Base-by-base conservation (phyloP, 768 basidiomycete genomes). In the Asterophora parasitica region DNA sequence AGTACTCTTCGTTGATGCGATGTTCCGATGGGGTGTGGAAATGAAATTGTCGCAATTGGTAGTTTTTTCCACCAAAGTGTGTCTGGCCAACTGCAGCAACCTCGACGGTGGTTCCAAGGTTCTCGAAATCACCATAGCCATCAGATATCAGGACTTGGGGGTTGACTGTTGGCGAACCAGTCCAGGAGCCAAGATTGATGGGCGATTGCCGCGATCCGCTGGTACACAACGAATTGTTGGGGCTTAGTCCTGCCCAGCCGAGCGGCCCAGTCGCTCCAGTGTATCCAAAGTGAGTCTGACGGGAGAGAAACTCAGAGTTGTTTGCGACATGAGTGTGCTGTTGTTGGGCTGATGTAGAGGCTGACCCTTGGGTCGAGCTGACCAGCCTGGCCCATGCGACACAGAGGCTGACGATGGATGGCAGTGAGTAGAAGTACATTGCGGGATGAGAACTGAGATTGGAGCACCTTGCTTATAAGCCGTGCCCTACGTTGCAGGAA, bases 1-100 rank as follows among this genome's bases (percentile, higher is more conserved):
- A 50, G 27, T 32, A 38, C 28, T 50, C 37, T 9, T 44, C 44
- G 30, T 45, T 40, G 27, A 50, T 50, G 20, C 36, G 43, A 20
- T 50, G 49, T 27, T 50, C 49, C 12, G 49, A 44, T 12, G 49
- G 49, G 4, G 49, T 40, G 15, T 50, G 49, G 26, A 50, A 50
- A 34, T 50, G 49, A 30, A 45, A 40, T 31, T 50, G 49, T 30
- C 40, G 12, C 28, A 50, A 15, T 13, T 38, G 19, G 36, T 40
- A 50, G 2, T 12, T 16, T 27, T 40, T 40, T 9, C 49, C 44
- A 26, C n/a, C 15, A 16, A 50, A 46, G 4, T 30, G 12, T 0
- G 49, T 50, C 3, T 43, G 44, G 19, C 49, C 49, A 15, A 40
- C 23, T 4, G 39, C 36, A 23, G 44, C 10, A 4, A 33, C 49